Conservation (phyloP, 352 stramenopile genomes). For the Phytophthora agathidicida region DNA sequence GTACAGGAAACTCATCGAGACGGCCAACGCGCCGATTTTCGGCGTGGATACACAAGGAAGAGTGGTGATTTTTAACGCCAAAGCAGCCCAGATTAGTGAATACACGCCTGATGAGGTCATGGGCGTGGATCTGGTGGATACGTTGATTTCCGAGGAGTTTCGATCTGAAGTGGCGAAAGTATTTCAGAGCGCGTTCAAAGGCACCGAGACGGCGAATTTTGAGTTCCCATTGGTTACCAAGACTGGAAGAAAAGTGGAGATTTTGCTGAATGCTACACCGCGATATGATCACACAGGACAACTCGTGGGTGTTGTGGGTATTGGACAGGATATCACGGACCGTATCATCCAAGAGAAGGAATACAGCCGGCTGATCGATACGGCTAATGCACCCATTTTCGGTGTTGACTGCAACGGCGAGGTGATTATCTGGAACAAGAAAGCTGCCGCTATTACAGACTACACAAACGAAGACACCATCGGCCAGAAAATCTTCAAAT, state of each 20-base stretch:
- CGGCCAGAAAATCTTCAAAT: conserved; percentile 62
- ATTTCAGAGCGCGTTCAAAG: conserved; percentile 57
- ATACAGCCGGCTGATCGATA: conserved; percentile 70
- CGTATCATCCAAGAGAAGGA: conserved; percentile 72
- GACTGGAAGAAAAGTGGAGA: conserved; percentile 52
- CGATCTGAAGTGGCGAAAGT: conserved; percentile 45
- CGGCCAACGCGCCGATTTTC: conserved; percentile 92
- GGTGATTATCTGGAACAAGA: conserved; percentile 91
- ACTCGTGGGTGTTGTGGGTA: conserved; percentile 57
- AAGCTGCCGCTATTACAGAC: conserved; percentile 78
- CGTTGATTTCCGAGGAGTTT: conserved; percentile 70
- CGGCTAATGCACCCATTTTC: conserved; percentile 72
- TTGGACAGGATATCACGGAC: conserved; percentile 66
- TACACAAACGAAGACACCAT: conserved; percentile 88
- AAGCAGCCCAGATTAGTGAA: conserved; percentile 74
- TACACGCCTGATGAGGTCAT: conserved; percentile 87
- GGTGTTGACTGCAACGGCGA: conserved; percentile 62
- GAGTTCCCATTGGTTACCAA: conserved; percentile 74
- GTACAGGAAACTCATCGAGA: conserved; percentile 86
- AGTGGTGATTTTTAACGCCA: conserved; percentile 86
- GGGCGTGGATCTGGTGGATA: conserved; percentile 77
- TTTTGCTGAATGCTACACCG: conserved; percentile 57
- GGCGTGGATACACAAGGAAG: conserved; percentile 59
- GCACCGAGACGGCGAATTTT: conserved; percentile 58
- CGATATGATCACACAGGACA: conserved; percentile 58